phyloP scores from a whole-genome alignment of 345 rosid genomes.

The Gossypium arboreum region DNA sequence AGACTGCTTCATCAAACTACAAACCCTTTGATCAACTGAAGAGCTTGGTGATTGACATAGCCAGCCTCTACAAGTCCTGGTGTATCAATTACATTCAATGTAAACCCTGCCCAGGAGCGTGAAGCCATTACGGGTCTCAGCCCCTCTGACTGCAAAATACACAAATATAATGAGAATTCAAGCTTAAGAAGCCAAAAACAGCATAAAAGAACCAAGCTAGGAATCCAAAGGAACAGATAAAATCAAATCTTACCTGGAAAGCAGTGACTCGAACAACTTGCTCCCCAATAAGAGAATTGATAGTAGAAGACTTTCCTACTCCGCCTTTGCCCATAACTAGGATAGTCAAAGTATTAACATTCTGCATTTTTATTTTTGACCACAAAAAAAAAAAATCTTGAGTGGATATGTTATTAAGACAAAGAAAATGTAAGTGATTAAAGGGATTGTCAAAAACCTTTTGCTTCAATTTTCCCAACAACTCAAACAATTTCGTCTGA shows the following conservation, averaged over 20 bases:
- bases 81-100: conserved; percentile 72
- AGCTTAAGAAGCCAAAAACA: not conserved
- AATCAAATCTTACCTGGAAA: conserved; percentile 44
- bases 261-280: conserved; percentile 69
- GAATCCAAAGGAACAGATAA: not conserved
- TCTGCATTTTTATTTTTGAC: conserved; percentile 31
- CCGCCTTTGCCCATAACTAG: conserved; percentile 90
- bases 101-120: conserved; percentile 61
- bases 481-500: conserved; percentile 53
- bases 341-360: conserved; percentile 59
- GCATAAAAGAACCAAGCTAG: conserved; percentile 6
- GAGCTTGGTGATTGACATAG: conserved; percentile 74
- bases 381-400: not conserved
- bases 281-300: conserved; percentile 78
- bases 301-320: conserved; percentile 81
- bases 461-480: conserved; percentile 63
- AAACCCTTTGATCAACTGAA: conserved; percentile 71
- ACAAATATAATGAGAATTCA: not conserved
- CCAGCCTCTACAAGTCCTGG: conserved; percentile 90
- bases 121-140: conserved; percentile 76
- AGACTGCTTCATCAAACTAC: not conserved
- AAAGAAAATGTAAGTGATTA: not conserved
- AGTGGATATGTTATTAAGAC: not conserved
- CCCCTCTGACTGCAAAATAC: conserved; percentile 50
- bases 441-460: conserved; percentile 37